Evolutionary conservation across 2,329 filamentous ascomycete species (phyloP).

Genomic region (Talaromyces sp.): DNA sequence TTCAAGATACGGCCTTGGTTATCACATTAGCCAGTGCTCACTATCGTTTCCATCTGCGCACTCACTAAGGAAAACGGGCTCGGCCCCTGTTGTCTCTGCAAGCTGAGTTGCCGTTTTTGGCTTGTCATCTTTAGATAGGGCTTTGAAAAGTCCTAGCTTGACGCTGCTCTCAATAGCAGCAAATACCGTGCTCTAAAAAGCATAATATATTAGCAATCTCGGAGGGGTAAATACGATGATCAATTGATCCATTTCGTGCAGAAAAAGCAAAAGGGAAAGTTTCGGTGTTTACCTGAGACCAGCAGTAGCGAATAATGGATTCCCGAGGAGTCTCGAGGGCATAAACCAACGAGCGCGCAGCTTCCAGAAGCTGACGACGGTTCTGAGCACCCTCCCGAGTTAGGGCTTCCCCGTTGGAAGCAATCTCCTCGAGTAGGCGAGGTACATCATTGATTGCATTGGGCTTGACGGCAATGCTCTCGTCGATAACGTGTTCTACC

Average conservation of each 20-base stretch:
- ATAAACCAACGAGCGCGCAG: slow-evolving; percentile 20
- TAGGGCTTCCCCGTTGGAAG: slow-evolving; percentile 13
- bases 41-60: neutral
- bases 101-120: slow-evolving; percentile 13
- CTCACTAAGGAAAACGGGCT: slow-evolving; percentile 15
- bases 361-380: slow-evolving; percentile 20
- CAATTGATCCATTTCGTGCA: neutral
- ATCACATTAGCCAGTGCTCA: slow-evolving; percentile 16
- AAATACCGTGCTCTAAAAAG: slow-evolving; percentile 9
- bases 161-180: slow-evolving; percentile 14
- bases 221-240: neutral
- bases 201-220: neutral
- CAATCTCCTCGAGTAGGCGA: slow-evolving; percentile 15
- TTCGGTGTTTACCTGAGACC: slow-evolving; percentile 17
- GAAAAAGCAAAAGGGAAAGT: neutral
- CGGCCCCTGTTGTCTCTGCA: slow-evolving; percentile 10
- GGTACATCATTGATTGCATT: slow-evolving; percentile 17
- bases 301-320: slow-evolving; percentile 22
- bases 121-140: slow-evolving; percentile 12
- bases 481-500: slow-evolving; percentile 2
- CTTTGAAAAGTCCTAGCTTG: slow-evolving; percentile 14
- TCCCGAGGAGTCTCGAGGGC: slow-evolving; percentile 26
- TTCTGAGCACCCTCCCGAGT: slow-evolving; percentile 11
- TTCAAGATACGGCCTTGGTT: slow-evolving; percentile 27
- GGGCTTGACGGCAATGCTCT: slow-evolving; percentile 11